A percentile compares a stretch with the other conserved stretches of the same genome.
phyloP scores from a whole-genome alignment of 192 early-diverging fungal genomes.

The Cladochytrium replicatum region DNA sequence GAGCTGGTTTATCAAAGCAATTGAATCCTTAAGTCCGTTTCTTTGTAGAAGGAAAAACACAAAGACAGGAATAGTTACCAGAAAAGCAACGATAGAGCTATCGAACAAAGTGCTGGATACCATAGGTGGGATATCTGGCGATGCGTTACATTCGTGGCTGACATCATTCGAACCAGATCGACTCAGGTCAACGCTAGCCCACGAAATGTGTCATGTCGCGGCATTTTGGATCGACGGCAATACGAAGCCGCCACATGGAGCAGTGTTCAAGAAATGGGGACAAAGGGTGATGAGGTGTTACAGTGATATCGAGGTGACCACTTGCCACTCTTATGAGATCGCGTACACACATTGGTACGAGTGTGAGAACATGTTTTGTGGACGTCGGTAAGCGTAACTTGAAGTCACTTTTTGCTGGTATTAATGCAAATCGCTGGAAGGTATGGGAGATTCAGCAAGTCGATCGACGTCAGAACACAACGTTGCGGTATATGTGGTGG shows the following conservation, averaged over 20 bases:
- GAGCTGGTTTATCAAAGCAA: background rate
- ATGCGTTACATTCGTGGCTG: background rate
- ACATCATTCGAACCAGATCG: background rate
- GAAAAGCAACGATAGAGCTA: constrained; percentile 18
- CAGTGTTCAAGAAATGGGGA: constrained; percentile 27
- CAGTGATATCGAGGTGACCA: constrained; percentile 18
- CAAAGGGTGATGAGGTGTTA: constrained; percentile 1
- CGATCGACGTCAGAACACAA: constrained; percentile 17
- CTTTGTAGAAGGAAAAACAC: background rate
- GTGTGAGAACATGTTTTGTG: constrained; percentile 13
- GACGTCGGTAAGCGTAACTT: constrained; percentile 4
- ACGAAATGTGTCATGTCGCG: constrained; percentile 33
- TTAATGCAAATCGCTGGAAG: constrained; percentile 1
- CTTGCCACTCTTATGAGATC: constrained; percentile 32
- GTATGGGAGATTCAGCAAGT: constrained; percentile 31
- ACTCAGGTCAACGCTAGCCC: constrained; percentile 17
- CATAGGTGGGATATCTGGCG: constrained; percentile 9
- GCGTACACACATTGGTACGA: constrained; percentile 20
- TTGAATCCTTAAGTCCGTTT: background rate
- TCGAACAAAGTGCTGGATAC: constrained; percentile 28
- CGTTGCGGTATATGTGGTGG: constrained; percentile 22
- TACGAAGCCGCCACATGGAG: constrained; percentile 24
- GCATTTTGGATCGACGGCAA: constrained; percentile 16
- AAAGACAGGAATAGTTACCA: background rate
- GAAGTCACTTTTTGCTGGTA: background rate